Evolutionary conservation across 805 yeast genomes (phyloP).

Genomic region (Spathaspora girioi): DNA sequence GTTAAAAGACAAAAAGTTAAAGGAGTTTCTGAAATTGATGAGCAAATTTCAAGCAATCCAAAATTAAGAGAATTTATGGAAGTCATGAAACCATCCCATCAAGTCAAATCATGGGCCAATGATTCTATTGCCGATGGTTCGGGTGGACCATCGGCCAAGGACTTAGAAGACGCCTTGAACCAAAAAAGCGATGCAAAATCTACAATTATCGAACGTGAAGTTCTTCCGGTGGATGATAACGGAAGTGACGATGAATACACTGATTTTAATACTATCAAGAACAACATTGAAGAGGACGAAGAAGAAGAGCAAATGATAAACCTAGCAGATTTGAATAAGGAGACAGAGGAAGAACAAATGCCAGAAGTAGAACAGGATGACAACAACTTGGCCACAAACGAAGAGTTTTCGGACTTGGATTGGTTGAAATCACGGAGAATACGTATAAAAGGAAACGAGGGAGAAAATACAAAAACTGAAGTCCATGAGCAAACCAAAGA

Average conservation of each 20-base stretch:
- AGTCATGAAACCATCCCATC: conserved; percentile 73
- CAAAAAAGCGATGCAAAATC: conserved; percentile 14
- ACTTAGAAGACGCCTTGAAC: conserved; percentile 40
- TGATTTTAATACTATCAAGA: conserved; percentile 34
- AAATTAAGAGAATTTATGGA: conserved; percentile 77
- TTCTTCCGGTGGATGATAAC: conserved; percentile 37
- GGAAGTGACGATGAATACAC: conserved; percentile 54
- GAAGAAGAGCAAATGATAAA: conserved; percentile 52
- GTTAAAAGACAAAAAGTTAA: conserved; percentile 36
- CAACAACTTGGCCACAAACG: conserved; percentile 39
- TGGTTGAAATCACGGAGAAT: conserved; percentile 80
- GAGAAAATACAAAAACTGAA: conserved; percentile 13
- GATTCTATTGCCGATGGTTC: conserved; percentile 48
- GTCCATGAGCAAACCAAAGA: conserved; percentile 5
- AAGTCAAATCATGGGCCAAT: conserved; percentile 72
- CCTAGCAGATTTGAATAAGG: conserved; percentile 25
- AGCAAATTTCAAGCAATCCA: conserved; percentile 60
- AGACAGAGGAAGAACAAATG: conserved; percentile 14
- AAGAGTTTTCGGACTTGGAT: conserved; percentile 68
- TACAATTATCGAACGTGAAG: conserved; percentile 23
- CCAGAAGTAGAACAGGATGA: not conserved
- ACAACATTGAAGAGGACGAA: conserved; percentile 25
- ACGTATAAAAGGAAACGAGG: conserved; percentile 51
- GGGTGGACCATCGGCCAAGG: conserved; percentile 45
- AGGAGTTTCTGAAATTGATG: conserved; percentile 43